Conservation (phyloP, 768 basidiomycete genomes). For the Lactarius indigo region DNA sequence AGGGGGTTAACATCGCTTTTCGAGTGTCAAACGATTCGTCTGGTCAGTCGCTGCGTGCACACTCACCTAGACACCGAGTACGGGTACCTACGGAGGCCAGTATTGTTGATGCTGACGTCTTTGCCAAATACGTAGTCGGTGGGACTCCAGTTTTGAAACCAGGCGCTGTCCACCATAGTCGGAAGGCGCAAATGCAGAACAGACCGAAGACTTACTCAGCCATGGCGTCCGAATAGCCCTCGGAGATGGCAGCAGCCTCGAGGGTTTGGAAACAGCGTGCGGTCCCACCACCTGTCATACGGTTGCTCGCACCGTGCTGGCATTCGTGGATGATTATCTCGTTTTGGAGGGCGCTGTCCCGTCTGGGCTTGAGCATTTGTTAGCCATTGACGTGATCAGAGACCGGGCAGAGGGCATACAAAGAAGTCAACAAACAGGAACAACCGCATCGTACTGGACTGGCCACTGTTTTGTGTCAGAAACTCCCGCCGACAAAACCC, state of each 20-base stretch:
- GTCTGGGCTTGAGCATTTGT: slow-evolving; percentile 43
- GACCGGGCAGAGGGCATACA: slow-evolving; percentile 22
- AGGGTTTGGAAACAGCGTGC: slow-evolving; percentile 55
- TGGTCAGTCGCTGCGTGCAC: slow-evolving; percentile 30
- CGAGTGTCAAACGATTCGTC: neutral
- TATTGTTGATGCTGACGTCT: slow-evolving; percentile 48
- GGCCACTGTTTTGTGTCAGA: slow-evolving; percentile 28
- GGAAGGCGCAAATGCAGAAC: slow-evolving; percentile 6
- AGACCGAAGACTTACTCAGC: slow-evolving; percentile 25
- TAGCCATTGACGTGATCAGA: slow-evolving; percentile 25
- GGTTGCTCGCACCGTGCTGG: slow-evolving; percentile 32
- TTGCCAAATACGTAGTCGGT: slow-evolving; percentile 41
- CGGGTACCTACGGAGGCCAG: slow-evolving; percentile 53
- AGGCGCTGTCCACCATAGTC: slow-evolving; percentile 29
- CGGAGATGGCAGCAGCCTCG: slow-evolving; percentile 54
- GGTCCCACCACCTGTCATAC: slow-evolving; percentile 45
- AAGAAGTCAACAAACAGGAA: slow-evolving; percentile 33
- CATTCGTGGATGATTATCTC: slow-evolving; percentile 52
- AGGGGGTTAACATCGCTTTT: slow-evolving; percentile 39
- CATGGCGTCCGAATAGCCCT: slow-evolving; percentile 32
- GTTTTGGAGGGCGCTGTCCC: slow-evolving; percentile 64
- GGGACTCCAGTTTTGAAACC: slow-evolving; percentile 37
- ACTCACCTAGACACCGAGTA: slow-evolving; percentile 52
- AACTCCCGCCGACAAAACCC: neutral
- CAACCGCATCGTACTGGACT: slow-evolving; percentile 44